Base-by-base conservation (phyloP, 345 rosid species). In the Reutealis trisperma region DNA sequence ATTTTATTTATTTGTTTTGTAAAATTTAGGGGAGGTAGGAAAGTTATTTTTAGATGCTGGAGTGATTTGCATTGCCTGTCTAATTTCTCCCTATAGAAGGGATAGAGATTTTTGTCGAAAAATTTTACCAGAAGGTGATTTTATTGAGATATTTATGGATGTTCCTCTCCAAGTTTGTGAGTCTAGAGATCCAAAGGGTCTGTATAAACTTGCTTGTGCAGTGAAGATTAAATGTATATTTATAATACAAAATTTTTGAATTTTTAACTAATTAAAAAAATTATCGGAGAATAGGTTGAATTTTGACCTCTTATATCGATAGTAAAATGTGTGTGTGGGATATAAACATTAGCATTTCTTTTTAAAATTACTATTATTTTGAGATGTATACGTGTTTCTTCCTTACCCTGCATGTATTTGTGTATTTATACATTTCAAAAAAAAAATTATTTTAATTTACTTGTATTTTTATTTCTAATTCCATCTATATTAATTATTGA, bases 111-210 rank as follows among this genome's bases (percentile, higher is more conserved):
- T 76, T 0, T 77, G 81, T 52, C 81, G 84, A 21, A 66, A 77
- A 67, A 65, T 63, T 25, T 74, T 81, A 64, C 76, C 79, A 1
- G 19, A 21, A 1, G 76, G 81, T 11, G 84, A 74, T 70, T 81
- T 81, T 37, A 68, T 74, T 21, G 84, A 81, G 81, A 81, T 81
- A 13, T 81, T 77, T 54, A 81, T 81, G 84, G 84, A 81, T 73
- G 81, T 81, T 37, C 78, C 84, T 2, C 81, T 81, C n/a, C 49
- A 24, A 32, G 78, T 77, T 22, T 81, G 81, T 15, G 84, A 81
- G 67, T 59, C 75, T 4, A 81, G 84, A 72, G 84, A 81, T 49
- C 81, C 84, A 0, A 81, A 81, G 71, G 84, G 84, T 18, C 68
- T 81, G 19, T 81, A 81, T 47, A 81, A 81, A 69, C 84, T 81